Evolutionary conservation across 2,329 filamentous ascomycete genomes (phyloP).

Genomic region (Endothia cerciana): DNA sequence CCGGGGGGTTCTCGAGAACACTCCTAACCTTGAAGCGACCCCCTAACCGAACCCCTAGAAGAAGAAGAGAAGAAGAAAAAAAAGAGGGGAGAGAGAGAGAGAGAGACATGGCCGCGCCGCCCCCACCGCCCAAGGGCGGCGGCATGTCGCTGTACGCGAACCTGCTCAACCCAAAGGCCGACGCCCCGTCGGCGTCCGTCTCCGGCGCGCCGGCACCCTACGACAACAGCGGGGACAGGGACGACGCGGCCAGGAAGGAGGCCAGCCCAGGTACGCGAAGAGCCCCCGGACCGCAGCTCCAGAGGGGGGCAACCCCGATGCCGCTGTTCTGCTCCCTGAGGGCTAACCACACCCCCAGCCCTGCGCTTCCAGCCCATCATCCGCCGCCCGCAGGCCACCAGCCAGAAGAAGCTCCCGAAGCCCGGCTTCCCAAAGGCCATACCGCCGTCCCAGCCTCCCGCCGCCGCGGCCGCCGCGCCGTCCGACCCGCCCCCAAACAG

Average conservation of each 20-base stretch:
- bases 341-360: conserved; percentile 49
- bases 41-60: not conserved
- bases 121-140: conserved; percentile 48
- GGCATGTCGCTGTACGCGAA: conserved; percentile 83
- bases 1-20: too few species aligned
- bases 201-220: conserved; percentile 77
- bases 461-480: conserved; percentile 29
- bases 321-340: not conserved
- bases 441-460: conserved; percentile 34
- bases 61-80: not conserved
- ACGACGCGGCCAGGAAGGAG: conserved; percentile 62
- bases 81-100: not conserved
- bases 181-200: conserved; percentile 66
- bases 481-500: conserved; percentile 33
- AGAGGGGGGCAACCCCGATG: too few species aligned
- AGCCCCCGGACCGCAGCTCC: too few species aligned
- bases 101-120: conserved; percentile 34
- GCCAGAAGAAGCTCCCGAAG: conserved; percentile 67
- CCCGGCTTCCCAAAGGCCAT: conserved; percentile 56
- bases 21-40: not conserved
- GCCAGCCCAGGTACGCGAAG: conserved; percentile 46
- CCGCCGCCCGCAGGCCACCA: conserved; percentile 71
- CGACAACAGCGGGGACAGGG: conserved; percentile 57
- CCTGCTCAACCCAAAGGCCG: conserved; percentile 66
- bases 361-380: conserved; percentile 89